Percentiles rank a stretch among this genome's conserved stretches.
Evolutionary conservation across 2,329 filamentous ascomycete species (phyloP).

Genomic region (Trichothecium roseum): DNA sequence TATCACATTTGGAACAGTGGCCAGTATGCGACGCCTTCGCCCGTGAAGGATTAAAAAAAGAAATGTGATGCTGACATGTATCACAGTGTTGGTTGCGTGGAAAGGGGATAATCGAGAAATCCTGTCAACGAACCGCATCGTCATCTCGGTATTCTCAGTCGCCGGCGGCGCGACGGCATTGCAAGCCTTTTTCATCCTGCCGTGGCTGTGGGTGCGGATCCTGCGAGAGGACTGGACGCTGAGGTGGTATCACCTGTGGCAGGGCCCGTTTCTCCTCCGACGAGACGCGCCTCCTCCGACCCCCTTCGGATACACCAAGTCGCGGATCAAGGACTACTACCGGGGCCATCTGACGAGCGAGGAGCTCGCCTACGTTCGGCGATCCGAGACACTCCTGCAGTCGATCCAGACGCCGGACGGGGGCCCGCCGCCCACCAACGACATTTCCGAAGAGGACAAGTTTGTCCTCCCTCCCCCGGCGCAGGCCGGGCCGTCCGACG

Average conservation of each 20-base stretch:
- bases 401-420: conserved; percentile 1
- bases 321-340: conserved; percentile 37
- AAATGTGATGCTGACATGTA: conserved; percentile 8
- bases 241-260: conserved; percentile 34
- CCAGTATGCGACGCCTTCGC: conserved; percentile 15
- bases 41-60: too few species aligned
- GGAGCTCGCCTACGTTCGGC: conserved; percentile 27
- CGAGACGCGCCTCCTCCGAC: conserved; percentile 24
- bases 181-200: conserved; percentile 37
- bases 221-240: conserved; percentile 41
- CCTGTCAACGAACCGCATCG: conserved; percentile 10
- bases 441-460: conserved; percentile 16
- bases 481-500: conserved; percentile 1
- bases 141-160: conserved; percentile 30
- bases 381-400: conserved; percentile 13
- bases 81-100: conserved; percentile 40
- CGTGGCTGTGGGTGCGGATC: conserved; percentile 39
- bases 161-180: conserved; percentile 30
- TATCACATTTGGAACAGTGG: conserved; percentile 21
- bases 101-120: conserved; percentile 19
- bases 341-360: conserved; percentile 34
- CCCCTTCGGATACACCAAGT: conserved; percentile 28
- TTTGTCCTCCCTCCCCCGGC: conserved; percentile 21
- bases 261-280: conserved; percentile 34
- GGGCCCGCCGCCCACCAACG: conserved; percentile 8